phyloP scores from a whole-genome alignment of 75 land plant genomes.

The Picea glauca region DNA sequence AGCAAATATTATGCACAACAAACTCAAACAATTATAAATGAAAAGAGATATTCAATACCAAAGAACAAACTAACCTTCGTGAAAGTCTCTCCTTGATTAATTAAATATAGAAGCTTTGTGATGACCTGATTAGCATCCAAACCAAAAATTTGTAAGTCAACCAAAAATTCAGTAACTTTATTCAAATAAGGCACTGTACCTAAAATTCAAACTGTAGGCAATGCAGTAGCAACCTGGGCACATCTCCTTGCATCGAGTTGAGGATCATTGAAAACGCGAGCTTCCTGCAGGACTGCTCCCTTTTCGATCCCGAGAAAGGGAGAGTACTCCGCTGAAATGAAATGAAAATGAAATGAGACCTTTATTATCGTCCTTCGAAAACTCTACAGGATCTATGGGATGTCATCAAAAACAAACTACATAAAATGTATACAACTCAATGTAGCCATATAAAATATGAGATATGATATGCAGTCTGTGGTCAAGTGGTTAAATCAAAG shows the following conservation, averaged over 20 bases:
- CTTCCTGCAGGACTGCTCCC: slow-evolving; percentile 95
- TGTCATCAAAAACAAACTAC: no score
- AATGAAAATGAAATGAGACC: not conserved
- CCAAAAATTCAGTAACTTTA: not conserved
- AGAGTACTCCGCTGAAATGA: slow-evolving; percentile 75
- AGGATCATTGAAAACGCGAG: slow-evolving; percentile 96
- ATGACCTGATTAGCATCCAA: slow-evolving; percentile 62
- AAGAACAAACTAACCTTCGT: slow-evolving; percentile 60
- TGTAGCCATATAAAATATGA: no score
- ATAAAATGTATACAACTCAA: no score
- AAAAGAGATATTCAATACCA: not conserved
- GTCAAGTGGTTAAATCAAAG: no score
- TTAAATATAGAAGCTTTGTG: slow-evolving; percentile 86
- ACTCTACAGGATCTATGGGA: no score
- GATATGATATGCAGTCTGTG: not conserved
- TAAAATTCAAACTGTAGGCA: not conserved
- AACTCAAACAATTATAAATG: not conserved
- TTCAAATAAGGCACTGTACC: not conserved
- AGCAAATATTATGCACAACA: not conserved
- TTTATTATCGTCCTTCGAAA: no score
- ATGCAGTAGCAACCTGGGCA: slow-evolving; percentile 56
- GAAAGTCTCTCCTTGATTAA: slow-evolving; percentile 94
- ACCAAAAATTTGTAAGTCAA: not conserved
- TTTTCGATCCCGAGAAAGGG: slow-evolving; percentile 96
- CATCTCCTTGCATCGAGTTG: slow-evolving; percentile 90